A percentile compares a stretch with the other conserved stretches of the same genome.
These are phyloP conservation scores for Boletus reticuloceps DNA, from an alignment of 768 basidiomycete genomes.

Conservation along the genomic window DNA sequence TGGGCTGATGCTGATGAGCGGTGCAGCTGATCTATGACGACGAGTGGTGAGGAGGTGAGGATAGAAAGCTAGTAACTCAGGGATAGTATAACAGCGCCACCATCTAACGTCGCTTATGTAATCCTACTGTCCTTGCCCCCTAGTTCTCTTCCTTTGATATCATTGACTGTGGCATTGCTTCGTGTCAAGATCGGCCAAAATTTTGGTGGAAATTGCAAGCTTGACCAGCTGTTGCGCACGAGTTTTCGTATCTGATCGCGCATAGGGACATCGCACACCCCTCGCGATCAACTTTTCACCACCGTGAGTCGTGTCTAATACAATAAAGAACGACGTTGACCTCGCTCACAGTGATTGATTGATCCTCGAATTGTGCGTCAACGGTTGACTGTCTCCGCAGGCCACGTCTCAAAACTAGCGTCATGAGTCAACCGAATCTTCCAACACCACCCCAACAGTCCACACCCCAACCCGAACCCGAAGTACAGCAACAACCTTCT, in stretches of 20 bases:
- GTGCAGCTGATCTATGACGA: no score
- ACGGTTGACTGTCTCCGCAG: neutral
- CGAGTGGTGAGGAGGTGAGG: no score
- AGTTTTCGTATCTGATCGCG: conserved; percentile 1
- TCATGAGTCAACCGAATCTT: conserved; percentile 27
- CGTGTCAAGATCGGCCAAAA: neutral
- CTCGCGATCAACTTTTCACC: conserved; percentile 1
- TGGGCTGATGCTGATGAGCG: no score
- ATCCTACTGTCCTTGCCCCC: neutral
- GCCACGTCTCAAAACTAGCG: neutral
- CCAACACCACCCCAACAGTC: conserved; percentile 24
- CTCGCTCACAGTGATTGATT: neutral
- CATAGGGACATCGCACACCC: neutral
- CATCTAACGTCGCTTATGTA: neutral
- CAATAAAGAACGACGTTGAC: neutral
- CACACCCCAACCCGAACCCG: conserved; percentile 13
- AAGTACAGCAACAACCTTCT: conserved; percentile 13
- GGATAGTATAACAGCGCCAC: no score
- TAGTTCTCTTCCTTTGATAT: neutral
- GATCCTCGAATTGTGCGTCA: neutral
- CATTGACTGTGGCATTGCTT: no score
- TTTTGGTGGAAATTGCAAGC: neutral
- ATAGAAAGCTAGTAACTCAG: no score
- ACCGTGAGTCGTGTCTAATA: conserved; percentile 4
- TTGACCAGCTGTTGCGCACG: neutral